Base-by-base conservation (phyloP, 768 basidiomycete genomes). In the Erythrobasidium yunnanense region DNA sequence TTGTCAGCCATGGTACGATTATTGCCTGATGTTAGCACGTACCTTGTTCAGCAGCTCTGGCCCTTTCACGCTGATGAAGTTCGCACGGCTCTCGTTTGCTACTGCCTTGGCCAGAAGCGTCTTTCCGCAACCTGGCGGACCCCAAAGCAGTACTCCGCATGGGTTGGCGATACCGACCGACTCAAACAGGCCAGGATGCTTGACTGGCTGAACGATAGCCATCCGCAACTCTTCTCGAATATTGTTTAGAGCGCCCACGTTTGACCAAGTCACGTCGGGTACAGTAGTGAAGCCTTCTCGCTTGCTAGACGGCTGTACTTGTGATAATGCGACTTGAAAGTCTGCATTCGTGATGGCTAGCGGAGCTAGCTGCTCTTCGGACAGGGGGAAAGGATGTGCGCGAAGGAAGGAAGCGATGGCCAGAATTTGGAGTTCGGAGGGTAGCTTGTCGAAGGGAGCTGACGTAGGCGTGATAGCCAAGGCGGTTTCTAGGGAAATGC, bases 201-300 rank as follows among this genome's bases (percentile, higher is more conserved):
- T 81, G 70, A 97, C 91, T 4, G 95, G 93, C 72, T 95, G 88
- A 2, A 99, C 92, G 70, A 99, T 89, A 15, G 90, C 88, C 91
- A 96, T 95, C 71, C 92, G 90, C 42, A 99, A 80, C 75, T 95
- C 92, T 66, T 93, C 88, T 17, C 95, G 80, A 1, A 85, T 87
- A 1, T 77, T 81, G 67, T 87, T 84, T n/a, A 97, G 80, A 1
- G 93, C 95, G 22, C 95, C 95, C 51, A 99, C 81, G 74, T 97
- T 91, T 0, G 85, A 80, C 93, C 95, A 99, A 0, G 87, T 87
- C 1, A 96, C 88, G 71, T 92, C 89, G 0, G 95, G 95, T 2
- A 96, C 87, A 0, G 95, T 97, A 4, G 95, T 87, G 71, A 99
- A 99, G 2, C 95, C 95, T 79, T 99, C 95, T 46, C 95, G 87